Conservation (phyloP, 2,329 filamentous ascomycete genomes). For the Samsoniella hepiali region DNA sequence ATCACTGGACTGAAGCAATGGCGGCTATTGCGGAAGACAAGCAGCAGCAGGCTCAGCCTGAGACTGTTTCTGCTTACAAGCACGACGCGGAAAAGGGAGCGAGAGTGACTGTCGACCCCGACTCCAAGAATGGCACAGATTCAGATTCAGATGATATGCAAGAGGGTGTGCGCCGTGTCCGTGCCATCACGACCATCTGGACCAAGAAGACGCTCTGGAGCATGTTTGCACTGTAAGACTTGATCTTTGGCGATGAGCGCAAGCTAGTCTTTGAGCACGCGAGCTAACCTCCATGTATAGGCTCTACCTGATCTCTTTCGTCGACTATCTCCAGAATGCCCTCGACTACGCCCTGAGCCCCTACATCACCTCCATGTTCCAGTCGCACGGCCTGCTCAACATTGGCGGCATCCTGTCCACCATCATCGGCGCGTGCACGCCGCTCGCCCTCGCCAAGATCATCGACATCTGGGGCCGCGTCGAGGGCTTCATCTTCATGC, state of each 20-base stretch:
- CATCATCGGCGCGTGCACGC: constrained; percentile 37
- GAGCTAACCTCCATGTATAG: constrained; percentile 23
- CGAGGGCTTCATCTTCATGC: constrained; percentile 42
- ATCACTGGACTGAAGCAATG: background rate
- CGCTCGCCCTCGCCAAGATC: constrained; percentile 44
- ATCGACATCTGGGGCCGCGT: constrained; percentile 48
- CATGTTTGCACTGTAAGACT: too few species aligned
- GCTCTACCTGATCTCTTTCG: constrained; percentile 39
- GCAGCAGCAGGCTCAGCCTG: background rate
- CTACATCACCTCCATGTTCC: constrained; percentile 65
- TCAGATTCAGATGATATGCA: constrained; percentile 30
- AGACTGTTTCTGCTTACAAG: background rate
- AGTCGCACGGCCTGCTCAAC: constrained; percentile 61
- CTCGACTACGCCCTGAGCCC: constrained; percentile 52
- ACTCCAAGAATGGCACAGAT: constrained; percentile 19
- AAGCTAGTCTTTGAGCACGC: too few species aligned
- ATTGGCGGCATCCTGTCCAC: constrained; percentile 60
- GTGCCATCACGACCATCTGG: constrained; percentile 41
- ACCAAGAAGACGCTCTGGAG: constrained; percentile 31
- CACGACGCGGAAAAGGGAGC: constrained; percentile 1
- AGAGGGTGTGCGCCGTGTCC: constrained; percentile 37
- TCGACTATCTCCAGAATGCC: constrained; percentile 35
- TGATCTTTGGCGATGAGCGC: too few species aligned
- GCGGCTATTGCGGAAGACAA: background rate
- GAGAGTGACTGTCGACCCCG: background rate